A percentile compares a stretch with the other conserved stretches of the same genome.
These are phyloP conservation scores for Physcomitrellopsis africana DNA, from an alignment of 225 moss, liverwort and hornwort genomes.

Conservation along the genomic window DNA sequence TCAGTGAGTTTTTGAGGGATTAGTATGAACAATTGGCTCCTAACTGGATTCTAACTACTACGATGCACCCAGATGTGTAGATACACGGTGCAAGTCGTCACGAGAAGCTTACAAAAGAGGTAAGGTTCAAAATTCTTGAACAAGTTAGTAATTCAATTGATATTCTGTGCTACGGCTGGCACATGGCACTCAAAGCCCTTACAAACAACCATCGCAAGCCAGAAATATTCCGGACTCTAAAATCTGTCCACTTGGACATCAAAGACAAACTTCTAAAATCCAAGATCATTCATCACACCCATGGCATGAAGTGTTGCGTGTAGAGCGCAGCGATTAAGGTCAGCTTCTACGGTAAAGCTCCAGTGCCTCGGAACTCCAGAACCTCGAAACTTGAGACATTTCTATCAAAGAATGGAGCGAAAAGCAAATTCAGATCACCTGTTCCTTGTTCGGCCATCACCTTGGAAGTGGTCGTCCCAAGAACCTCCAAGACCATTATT, in stretches of 20 bases:
- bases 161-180: background rate
- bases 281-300: background rate
- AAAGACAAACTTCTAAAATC: constrained; percentile 14
- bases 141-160: background rate
- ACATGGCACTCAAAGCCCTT: background rate
- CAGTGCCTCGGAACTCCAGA: background rate
- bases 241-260: constrained; percentile 1
- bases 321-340: background rate
- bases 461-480: constrained; percentile 56
- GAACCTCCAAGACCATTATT: constrained; percentile 36
- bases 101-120: too few relatives aligned
- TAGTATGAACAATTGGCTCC: too few relatives aligned
- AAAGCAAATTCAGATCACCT: constrained; percentile 38
- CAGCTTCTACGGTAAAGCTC: constrained; percentile 2
- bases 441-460: constrained; percentile 43
- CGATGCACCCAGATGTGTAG: background rate
- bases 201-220: background rate
- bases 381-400: background rate
- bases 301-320: background rate
- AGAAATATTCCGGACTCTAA: constrained; percentile 14
- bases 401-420: background rate
- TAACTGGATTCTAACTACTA: too few relatives aligned
- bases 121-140: constrained; percentile 32
- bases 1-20: background rate
- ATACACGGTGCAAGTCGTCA: too few relatives aligned